Conservation (phyloP, 371 early-diverging fungal species). For the Mucor piriformis region DNA sequence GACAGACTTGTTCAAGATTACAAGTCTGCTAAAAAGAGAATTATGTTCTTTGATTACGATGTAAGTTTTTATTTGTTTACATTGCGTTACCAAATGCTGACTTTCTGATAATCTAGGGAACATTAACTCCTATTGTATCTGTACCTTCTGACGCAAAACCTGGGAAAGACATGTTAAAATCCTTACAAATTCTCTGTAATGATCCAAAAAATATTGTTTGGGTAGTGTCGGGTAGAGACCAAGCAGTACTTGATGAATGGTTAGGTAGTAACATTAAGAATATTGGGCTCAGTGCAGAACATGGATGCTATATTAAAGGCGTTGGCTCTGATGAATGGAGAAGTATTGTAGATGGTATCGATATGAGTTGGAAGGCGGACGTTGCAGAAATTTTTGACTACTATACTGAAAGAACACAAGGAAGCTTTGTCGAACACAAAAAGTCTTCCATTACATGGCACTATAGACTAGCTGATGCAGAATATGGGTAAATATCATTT, state of each 20-base stretch:
- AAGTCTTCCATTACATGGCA: constrained; percentile 89
- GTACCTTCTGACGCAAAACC: constrained; percentile 73
- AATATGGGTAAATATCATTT: constrained; percentile 56
- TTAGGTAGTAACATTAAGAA: constrained; percentile 73
- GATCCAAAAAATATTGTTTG: constrained; percentile 86
- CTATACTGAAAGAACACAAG: constrained; percentile 90
- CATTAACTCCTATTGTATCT: constrained; percentile 73
- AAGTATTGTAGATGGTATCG: constrained; percentile 76
- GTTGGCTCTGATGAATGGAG: constrained; percentile 61
- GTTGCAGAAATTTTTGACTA: constrained; percentile 86
- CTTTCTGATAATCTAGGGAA: constrained; percentile 59
- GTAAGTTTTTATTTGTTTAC: constrained; percentile 31
- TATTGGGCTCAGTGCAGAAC: constrained; percentile 78
- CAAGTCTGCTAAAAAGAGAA: constrained; percentile 57
- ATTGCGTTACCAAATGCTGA: not conserved
- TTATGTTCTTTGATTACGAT: constrained; percentile 88
- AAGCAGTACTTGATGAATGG: constrained; percentile 81
- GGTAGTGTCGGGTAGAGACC: constrained; percentile 90
- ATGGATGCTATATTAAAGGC: constrained; percentile 62
- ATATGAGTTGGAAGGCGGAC: constrained; percentile 85
- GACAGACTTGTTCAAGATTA: constrained; percentile 44
- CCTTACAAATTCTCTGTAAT: constrained; percentile 58
- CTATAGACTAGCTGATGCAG: constrained; percentile 85
- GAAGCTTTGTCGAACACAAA: constrained; percentile 84
- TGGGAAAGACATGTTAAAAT: constrained; percentile 62